Base-by-base conservation (phyloP, 2,329 filamentous ascomycete species). In the Colletotrichum sp. region DNA sequence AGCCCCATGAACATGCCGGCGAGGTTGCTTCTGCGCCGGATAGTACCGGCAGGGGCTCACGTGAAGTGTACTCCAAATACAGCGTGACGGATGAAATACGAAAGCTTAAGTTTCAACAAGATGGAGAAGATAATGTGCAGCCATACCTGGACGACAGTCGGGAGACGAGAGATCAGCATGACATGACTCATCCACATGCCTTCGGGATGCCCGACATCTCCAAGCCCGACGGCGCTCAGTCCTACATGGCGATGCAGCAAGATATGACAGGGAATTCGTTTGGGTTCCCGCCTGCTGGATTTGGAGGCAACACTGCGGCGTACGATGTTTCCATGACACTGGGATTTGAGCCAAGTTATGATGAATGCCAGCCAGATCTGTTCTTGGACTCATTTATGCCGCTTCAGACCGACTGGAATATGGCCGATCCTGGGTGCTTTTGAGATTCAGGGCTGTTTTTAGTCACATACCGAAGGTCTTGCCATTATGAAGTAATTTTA, bases 81-180 rank as follows among this genome's bases (percentile, higher is more conserved):
- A 76, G 74, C 52, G 74, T 76, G 4, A 76, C 74, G 5, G 74
- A 76, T 5, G 74, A 76, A 13, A 76, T 76, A 18, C 48, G 74
- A 2, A 76, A 76, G 52, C 71, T 76, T 3, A 74, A 67, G 36
- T 74, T 76, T 7, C 34, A 48, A 13, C 71, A 74, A 32, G 74
- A 76, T 7, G 71, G 52, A 4, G 71, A 71, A 26, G 74, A 74
- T 10, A 8, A 34, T 8, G 18, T n/a, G 3, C 59, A 70, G 9
- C 43, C n/a, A 13, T 74, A 65, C 26, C 24, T 32, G 13, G 14
- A 16, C 4, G 28, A 36, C 7, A 18, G 43, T 21, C 59, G 28
- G 5, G 34, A 60, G 8, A 30, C 28, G 10, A 13, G 34, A 28
- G 3, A 48, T 24, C 43, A 52, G 21, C 21, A 32, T 39, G 48